These are phyloP conservation scores for Terana coerulea DNA, from an alignment of 768 basidiomycete genomes.

Conservation along the genomic window DNA sequence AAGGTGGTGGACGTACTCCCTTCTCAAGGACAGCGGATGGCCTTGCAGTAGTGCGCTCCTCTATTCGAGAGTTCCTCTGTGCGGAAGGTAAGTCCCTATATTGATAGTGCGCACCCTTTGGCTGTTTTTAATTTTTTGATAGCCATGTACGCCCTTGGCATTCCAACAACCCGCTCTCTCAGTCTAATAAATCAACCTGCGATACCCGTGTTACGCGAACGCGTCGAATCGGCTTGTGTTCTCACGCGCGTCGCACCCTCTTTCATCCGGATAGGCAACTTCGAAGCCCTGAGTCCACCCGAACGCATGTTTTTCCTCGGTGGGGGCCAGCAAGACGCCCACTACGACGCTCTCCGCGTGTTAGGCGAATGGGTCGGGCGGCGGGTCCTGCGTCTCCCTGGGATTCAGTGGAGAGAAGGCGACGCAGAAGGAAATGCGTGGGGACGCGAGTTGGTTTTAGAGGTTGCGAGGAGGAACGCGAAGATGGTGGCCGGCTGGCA, in stretches of 20 bases:
- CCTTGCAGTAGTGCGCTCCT: constrained; percentile 90
- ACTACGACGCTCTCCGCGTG: constrained; percentile 70
- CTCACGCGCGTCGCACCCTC: constrained; percentile 82
- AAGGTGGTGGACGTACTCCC: constrained; percentile 91
- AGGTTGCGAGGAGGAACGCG: constrained; percentile 82
- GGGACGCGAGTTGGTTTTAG: constrained; percentile 69
- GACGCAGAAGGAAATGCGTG: constrained; percentile 50
- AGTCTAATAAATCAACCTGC: constrained; percentile 71
- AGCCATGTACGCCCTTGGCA: constrained; percentile 76
- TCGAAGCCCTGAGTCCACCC: constrained; percentile 81
- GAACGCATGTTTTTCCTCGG: constrained; percentile 61
- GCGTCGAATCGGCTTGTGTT: constrained; percentile 65
- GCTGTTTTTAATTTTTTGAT: background rate
- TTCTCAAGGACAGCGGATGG: constrained; percentile 93
- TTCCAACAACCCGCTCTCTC: constrained; percentile 88
- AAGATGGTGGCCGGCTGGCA: constrained; percentile 96
- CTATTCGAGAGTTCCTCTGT: constrained; percentile 89
- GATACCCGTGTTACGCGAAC: constrained; percentile 75
- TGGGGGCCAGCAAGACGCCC: constrained; percentile 61
- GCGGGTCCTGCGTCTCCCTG: constrained; percentile 50
- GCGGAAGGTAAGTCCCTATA: constrained; percentile 65
- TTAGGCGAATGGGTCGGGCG: constrained; percentile 73
- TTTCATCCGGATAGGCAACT: constrained; percentile 89
- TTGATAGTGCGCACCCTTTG: background rate
- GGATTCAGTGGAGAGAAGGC: constrained; percentile 32